phyloP scores from a whole-genome alignment of 1,284 basidiomycete species.

The Volvariella volvacea region DNA sequence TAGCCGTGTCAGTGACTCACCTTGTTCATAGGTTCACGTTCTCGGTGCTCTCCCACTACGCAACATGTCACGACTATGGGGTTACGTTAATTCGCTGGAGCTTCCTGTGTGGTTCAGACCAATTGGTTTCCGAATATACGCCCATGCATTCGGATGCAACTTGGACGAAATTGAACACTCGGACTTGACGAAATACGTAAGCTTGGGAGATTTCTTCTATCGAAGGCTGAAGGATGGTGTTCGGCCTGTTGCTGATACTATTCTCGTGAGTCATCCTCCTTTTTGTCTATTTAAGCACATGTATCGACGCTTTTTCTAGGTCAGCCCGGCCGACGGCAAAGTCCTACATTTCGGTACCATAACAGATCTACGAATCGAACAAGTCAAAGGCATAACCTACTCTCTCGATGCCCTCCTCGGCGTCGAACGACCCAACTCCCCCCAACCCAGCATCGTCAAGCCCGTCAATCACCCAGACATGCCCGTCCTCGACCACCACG shows the following conservation, averaged over 20 bases:
- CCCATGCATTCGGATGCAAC: slow-evolving; percentile 88
- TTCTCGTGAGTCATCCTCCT: slow-evolving; percentile 51
- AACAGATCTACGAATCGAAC: slow-evolving; percentile 79
- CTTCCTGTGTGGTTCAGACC: slow-evolving; percentile 95
- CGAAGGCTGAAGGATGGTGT: slow-evolving; percentile 79
- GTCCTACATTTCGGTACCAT: slow-evolving; percentile 93
- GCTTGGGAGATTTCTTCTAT: slow-evolving; percentile 94
- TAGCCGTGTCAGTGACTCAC: too few species aligned
- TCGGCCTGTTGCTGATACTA: slow-evolving; percentile 74
- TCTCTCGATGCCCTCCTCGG: slow-evolving; percentile 91
- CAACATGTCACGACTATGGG: slow-evolving; percentile 93
- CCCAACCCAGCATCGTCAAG: slow-evolving; percentile 23
- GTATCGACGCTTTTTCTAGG: slow-evolving; percentile 31
- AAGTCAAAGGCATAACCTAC: slow-evolving; percentile 97
- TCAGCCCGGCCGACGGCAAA: slow-evolving; percentile 91
- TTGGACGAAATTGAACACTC: slow-evolving; percentile 82
- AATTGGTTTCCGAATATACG: slow-evolving; percentile 81
- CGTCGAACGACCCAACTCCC: slow-evolving; percentile 41
- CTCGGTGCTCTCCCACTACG: slow-evolving; percentile 92
- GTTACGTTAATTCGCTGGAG: slow-evolving; percentile 87
- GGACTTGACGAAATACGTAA: slow-evolving; percentile 76
- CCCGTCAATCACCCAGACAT: slow-evolving; percentile 27
- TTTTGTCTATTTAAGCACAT: background rate
- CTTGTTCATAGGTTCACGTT: slow-evolving; percentile 73
- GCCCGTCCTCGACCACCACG: slow-evolving; percentile 68